Evolutionary conservation across 148 eudicot genomes (phyloP).

Genomic region (Arctostaphylos glauca): DNA sequence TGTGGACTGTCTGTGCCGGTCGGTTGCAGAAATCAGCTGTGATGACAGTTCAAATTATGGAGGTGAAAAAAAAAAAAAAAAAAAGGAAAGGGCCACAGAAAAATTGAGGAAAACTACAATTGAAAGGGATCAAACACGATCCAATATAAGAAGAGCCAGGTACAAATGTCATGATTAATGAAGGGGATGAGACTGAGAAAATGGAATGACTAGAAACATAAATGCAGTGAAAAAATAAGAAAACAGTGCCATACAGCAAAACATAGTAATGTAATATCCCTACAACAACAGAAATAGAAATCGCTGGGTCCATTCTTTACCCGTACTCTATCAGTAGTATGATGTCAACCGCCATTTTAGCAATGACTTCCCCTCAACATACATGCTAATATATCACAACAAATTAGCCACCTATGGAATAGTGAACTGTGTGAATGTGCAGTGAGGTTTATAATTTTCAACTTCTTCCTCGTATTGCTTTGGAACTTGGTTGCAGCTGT

Average conservation of each 20-base stretch:
- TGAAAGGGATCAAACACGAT: background rate
- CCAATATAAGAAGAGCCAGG: background rate
- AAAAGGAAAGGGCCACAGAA: background rate
- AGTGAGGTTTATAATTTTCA: too few relatives aligned
- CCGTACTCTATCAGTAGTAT: background rate
- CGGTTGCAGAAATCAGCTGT: constrained; percentile 93
- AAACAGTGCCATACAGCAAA: background rate
- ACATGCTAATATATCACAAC: background rate
- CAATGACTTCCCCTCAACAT: background rate
- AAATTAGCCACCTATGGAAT: background rate
- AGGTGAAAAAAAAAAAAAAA: background rate
- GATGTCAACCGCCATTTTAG: background rate
- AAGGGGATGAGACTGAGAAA: background rate
- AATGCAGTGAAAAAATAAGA: constrained; percentile 2
- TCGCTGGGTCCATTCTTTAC: background rate
- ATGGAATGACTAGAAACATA: background rate
- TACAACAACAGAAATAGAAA: background rate
- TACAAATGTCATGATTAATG: background rate
- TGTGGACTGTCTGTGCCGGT: constrained; percentile 88
- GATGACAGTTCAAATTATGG: constrained; percentile 13
- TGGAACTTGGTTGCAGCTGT: too few relatives aligned
- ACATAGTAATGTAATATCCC: background rate
- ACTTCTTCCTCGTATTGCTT: too few relatives aligned
- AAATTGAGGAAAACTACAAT: background rate
- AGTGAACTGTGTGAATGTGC: too few relatives aligned